A percentile compares a stretch with the other conserved stretches of the same genome.
These are phyloP conservation scores for Tulasnella sp. DNA, from an alignment of 768 basidiomycete genomes.

Conservation along the genomic window DNA sequence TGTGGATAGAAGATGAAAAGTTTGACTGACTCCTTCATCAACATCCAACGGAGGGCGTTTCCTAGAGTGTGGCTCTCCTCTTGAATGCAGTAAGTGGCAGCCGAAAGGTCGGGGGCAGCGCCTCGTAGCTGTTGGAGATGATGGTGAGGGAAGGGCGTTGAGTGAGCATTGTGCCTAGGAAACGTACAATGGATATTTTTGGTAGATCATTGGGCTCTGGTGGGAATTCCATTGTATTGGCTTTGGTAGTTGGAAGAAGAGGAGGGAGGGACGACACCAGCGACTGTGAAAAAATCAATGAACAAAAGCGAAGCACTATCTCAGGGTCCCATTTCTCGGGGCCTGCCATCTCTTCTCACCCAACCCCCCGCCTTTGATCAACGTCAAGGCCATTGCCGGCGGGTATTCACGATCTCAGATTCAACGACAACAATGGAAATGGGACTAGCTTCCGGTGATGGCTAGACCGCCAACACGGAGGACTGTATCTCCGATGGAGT, in stretches of 20 bases:
- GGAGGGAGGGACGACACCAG: background rate
- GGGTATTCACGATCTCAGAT: background rate
- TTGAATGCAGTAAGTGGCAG: conserved; percentile 84
- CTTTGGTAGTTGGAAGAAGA: background rate
- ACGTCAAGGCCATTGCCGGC: background rate
- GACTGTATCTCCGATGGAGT: background rate
- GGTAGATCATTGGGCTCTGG: conserved; percentile 19
- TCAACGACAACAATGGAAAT: background rate
- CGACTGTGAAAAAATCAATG: background rate
- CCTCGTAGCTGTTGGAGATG: conserved; percentile 61
- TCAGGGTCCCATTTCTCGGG: background rate
- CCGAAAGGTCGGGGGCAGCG: conserved; percentile 69
- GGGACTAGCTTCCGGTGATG: background rate
- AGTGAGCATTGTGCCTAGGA: background rate
- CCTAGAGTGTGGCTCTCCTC: conserved; percentile 96
- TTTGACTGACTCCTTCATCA: conserved; percentile 89
- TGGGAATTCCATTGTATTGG: conserved; percentile 18
- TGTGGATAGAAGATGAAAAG: background rate
- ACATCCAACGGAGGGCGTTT: conserved; percentile 91
- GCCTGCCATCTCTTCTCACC: background rate
- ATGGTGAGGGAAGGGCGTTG: background rate
- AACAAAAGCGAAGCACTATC: background rate
- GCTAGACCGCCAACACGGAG: background rate
- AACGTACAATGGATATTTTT: conserved; percentile 20
- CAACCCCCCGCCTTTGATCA: background rate